These are phyloP conservation scores for Populus ilicifolia DNA, from an alignment of 345 rosid species.

Conservation along the genomic window DNA sequence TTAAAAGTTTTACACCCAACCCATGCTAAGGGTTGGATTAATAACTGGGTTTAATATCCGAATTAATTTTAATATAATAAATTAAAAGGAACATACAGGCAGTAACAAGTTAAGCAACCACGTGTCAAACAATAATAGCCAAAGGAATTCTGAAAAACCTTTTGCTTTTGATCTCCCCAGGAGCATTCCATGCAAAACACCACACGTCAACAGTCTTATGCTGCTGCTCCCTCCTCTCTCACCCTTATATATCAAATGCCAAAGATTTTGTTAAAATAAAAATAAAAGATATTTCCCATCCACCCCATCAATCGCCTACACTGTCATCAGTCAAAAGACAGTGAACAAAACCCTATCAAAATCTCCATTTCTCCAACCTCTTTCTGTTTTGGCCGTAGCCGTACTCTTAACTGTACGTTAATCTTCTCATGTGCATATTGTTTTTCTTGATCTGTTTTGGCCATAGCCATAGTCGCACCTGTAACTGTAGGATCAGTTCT, in stretches of 20 bases:
- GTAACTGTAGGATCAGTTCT: too few relatives aligned
- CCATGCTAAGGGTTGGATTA: too few relatives aligned
- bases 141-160: neutral
- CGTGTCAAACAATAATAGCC: neutral
- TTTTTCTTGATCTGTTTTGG: neutral
- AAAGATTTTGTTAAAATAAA: too few relatives aligned
- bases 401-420: neutral
- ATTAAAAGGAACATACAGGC: neutral
- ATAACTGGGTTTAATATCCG: too few relatives aligned
- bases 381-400: neutral
- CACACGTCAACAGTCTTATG: neutral
- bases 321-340: too few relatives aligned
- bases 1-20: too few relatives aligned
- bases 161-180: too few relatives aligned
- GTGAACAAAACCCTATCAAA: too few relatives aligned
- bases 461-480: neutral
- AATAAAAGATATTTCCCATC: too few relatives aligned
- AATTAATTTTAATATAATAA: too few relatives aligned
- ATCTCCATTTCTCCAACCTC: neutral
- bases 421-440: neutral
- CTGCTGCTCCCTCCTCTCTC: neutral
- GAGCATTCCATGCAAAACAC: neutral
- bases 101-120: neutral
- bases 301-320: too few relatives aligned
- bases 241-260: neutral